Base-by-base conservation (phyloP, 305 asterid species). In the Galium porrigens region DNA sequence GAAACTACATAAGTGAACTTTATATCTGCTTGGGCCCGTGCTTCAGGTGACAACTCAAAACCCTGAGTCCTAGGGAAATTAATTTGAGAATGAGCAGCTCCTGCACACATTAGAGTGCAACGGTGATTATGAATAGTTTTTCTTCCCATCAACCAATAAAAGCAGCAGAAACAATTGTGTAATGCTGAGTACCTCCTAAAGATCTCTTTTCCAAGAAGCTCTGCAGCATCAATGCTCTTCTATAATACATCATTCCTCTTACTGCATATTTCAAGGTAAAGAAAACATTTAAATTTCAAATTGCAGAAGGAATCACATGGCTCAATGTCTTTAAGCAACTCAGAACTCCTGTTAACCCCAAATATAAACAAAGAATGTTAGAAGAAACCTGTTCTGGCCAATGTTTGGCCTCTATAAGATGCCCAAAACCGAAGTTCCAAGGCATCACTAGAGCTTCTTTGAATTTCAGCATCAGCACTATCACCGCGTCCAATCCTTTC, bases 341-440 rank as follows among this genome's bases (percentile, higher is more conserved):
- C 32, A 62, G 10, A 15, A 1, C 67, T 17, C 41, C 7, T 10
- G 22, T 4, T 56, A 42, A 66, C 11, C 14, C 15, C 62, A 53
- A 42, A 61, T 58, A 58, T 32, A 17, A 20, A 10, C 60, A 46
- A 53, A 32, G 51, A 39, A 36, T 15, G 18, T 34, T 15, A 30
- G n/a, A 41, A 20, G 36, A 56, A 64, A 92, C 99, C 99, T 83
- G 99, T 94, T 77, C 99, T 81, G 66, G 99, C 96, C 69, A 94
- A 80, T 64, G 99, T 94, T 75, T 94, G 99, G 48, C 99, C 99
- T 70, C 99, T 78, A 76, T 94, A 94, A 77, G 99, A 94, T 70
- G 90, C 97, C 99, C 99, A 94, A 82, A 94, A 94, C 59, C 99
- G 89, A 65, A 89, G 97, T 82, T 94, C 99, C 80, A 92, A 69